Evolutionary conservation across 1,284 basidiomycete genomes (phyloP), one percentile per base, ranked within the genome.

Genomic region (Ganoderma meredithae): DNA sequence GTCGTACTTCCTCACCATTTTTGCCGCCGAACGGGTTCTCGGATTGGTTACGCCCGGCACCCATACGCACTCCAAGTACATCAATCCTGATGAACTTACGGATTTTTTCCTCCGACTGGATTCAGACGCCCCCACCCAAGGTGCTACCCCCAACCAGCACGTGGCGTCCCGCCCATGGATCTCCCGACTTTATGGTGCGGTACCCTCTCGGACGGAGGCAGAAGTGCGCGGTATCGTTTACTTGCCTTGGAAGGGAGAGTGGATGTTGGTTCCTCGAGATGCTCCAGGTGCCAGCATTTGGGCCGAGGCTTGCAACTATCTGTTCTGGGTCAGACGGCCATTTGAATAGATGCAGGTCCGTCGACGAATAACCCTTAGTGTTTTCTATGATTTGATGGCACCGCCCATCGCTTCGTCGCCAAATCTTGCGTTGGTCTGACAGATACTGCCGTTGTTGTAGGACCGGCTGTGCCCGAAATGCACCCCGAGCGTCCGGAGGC

Each of bases 31-130:
- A 81, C 83, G 94, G 60, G 77, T 96, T 63, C 83, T 98, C 17
- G 86, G 93, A 0, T 86, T 95, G 73, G 98, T 99, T 62, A 86
- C 93, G 0, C 88, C 87, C 0, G 97, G 97, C 2, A 99, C 98
- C 5, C 98, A 99, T 80, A 96, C 95, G 0, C 93, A 95, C 77
- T 84, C 86, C 49, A 98, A 99, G 81, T 99, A 89, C 79, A 85
- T 99, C 77, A 94, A 95, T 72, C 95, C 97, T 1, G 83, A 86
- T 0, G 97, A 99, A 79, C 86, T 99, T n/a, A 82, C 93, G 43
- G 85, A 85, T 10, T 98, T 95, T 82, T 97, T 99, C 81, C 84
- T 87, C 64, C 81, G 79, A 40, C 85, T 87, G 80, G 89, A 73
- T 76, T 87, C 83, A 77, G 47, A 52, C 19, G 83, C 72, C 31